Percentiles rank a stretch among this genome's conserved stretches.
phyloP scores from a whole-genome alignment of 768 basidiomycete species.

The Boletus barrowsii region DNA sequence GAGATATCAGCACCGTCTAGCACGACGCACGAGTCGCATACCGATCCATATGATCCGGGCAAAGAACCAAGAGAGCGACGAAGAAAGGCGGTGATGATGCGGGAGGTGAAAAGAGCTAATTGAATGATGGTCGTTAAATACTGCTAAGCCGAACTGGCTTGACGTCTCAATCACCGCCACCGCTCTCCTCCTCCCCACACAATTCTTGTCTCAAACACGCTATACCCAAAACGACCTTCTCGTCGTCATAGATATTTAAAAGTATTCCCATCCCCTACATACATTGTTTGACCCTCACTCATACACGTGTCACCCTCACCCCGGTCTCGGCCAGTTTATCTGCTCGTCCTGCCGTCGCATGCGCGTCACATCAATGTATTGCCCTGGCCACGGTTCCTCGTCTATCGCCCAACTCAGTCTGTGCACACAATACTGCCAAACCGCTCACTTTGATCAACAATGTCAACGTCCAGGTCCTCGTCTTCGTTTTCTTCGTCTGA shows the following conservation, averaged over 20 bases:
- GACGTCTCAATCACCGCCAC: slow-evolving; percentile 13
- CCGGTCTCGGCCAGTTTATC: slow-evolving; percentile 73
- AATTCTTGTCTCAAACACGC: slow-evolving; percentile 1
- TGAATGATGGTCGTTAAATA: slow-evolving; percentile 18
- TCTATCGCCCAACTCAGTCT: slow-evolving; percentile 37
- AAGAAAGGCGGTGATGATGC: slow-evolving; percentile 1
- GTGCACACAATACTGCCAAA: neutral
- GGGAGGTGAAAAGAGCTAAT: slow-evolving; percentile 3
- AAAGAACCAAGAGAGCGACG: neutral
- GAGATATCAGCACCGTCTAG: slow-evolving; percentile 15
- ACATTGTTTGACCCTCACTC: neutral
- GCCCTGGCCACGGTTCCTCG: slow-evolving; percentile 67
- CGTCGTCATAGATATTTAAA: slow-evolving; percentile 14
- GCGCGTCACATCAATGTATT: slow-evolving; percentile 73
- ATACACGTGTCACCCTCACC: slow-evolving; percentile 31
- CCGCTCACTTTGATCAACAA: slow-evolving; percentile 70
- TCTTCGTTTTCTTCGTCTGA: slow-evolving; percentile 53
- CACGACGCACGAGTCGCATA: slow-evolving; percentile 17
- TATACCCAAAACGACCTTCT: neutral
- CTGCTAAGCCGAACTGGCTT: slow-evolving; percentile 14
- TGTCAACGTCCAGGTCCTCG: slow-evolving; percentile 44
- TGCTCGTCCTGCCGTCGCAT: slow-evolving; percentile 52
- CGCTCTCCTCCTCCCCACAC: neutral
- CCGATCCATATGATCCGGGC: slow-evolving; percentile 32
- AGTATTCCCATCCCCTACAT: slow-evolving; percentile 9